A percentile compares a stretch with the other conserved stretches of the same genome.
phyloP scores from a whole-genome alignment of 306 rosid species.

The Dalbergia oliveri region DNA sequence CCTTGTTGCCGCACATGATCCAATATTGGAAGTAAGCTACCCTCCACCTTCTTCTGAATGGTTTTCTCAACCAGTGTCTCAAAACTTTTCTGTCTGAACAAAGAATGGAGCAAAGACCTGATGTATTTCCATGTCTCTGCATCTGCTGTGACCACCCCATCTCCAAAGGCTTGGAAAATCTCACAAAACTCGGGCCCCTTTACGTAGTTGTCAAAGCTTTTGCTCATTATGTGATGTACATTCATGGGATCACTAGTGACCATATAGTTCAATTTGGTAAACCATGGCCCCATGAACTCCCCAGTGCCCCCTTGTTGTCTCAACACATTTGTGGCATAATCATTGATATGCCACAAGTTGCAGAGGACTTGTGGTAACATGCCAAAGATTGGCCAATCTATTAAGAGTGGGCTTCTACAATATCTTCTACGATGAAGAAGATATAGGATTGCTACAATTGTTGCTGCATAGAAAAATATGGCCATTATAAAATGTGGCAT shows the following conservation, averaged over 20 bases:
- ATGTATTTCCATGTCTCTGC: slow-evolving; percentile 44
- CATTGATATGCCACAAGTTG: slow-evolving; percentile 17
- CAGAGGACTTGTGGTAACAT: slow-evolving; percentile 24
- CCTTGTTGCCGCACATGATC: slow-evolving; percentile 19
- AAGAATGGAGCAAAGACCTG: slow-evolving; percentile 35
- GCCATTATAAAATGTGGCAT: background rate
- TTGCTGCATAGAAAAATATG: background rate
- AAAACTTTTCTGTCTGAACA: slow-evolving; percentile 18
- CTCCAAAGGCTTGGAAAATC: slow-evolving; percentile 52
- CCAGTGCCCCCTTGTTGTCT: slow-evolving; percentile 21
- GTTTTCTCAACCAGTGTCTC: slow-evolving; percentile 34
- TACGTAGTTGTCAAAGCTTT: slow-evolving; percentile 29
- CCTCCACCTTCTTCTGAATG: slow-evolving; percentile 39
- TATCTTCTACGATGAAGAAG: background rate
- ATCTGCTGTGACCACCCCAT: slow-evolving; percentile 52
- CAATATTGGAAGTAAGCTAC: slow-evolving; percentile 43
- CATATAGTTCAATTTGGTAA: slow-evolving; percentile 31
- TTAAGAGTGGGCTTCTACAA: background rate
- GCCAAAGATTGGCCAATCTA: slow-evolving; percentile 48
- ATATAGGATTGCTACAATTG: background rate
- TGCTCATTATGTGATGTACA: slow-evolving; percentile 40
- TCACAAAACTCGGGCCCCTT: slow-evolving; percentile 48
- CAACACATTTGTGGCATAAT: background rate
- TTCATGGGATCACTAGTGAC: slow-evolving; percentile 50
- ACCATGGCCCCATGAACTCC: slow-evolving; percentile 44